phyloP scores from a whole-genome alignment of 495 filamentous ascomycete genomes.

The Hypoxylon rickii region DNA sequence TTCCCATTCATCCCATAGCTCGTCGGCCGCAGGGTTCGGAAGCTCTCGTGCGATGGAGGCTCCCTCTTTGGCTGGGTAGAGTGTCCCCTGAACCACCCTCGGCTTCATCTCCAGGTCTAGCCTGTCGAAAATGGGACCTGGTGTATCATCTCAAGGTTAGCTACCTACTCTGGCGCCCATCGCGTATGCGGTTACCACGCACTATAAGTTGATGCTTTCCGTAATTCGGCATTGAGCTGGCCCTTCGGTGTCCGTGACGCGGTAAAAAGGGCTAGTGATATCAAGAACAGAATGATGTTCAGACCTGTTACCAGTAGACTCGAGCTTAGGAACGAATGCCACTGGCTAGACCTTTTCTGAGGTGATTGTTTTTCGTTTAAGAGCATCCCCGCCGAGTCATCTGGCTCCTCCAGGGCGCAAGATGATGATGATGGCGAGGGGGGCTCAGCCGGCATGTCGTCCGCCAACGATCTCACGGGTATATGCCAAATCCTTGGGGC shows the following conservation, averaged over 20 bases:
- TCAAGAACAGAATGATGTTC: slow-evolving; percentile 16
- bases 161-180: not conserved
- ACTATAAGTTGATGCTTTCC: slow-evolving; percentile 27
- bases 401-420: not conserved
- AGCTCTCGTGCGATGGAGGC: slow-evolving; percentile 37
- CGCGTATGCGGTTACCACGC: not conserved
- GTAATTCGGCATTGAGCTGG: slow-evolving; percentile 15
- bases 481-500: not conserved
- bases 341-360: not conserved
- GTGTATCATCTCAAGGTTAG: not conserved
- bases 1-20: slow-evolving; percentile 40
- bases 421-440: slow-evolving; percentile 4
- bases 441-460: not conserved
- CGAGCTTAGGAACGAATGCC: not conserved
- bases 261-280: slow-evolving; percentile 19
- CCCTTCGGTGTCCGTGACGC: not conserved
- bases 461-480: not conserved
- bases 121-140: slow-evolving; percentile 30
- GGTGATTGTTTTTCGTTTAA: slow-evolving; percentile 5
- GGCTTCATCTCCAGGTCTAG: slow-evolving; percentile 29
- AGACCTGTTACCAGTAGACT: slow-evolving; percentile 6
- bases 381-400: slow-evolving; percentile 8
- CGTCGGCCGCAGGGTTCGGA: slow-evolving; percentile 38
- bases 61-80: slow-evolving; percentile 23
- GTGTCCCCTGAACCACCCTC: slow-evolving; percentile 21